Evolutionary conservation across 139 green algal genomes (phyloP), one percentile per base, ranked within the genome.

Genomic region (Chlamydomonas applanata): DNA sequence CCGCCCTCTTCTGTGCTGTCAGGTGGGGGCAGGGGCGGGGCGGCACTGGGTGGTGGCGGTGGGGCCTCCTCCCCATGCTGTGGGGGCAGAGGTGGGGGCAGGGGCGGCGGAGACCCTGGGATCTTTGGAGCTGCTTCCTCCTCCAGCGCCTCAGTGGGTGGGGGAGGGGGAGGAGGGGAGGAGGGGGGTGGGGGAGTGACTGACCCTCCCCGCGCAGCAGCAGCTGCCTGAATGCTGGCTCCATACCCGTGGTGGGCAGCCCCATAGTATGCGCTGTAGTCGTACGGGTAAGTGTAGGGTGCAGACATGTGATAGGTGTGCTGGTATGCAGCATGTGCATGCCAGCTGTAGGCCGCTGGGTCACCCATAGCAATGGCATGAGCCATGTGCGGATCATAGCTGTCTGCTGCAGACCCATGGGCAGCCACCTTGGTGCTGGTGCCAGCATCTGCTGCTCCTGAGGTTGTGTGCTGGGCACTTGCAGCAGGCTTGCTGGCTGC

Each of bases 81-180:
- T 4, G 30, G n/a, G 1, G 68, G 68, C 45, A 64, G 27, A 46
- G 52, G 68, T 2, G 68, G 30, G 16, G 68, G 68, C 45, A 74
- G 5, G 3, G 68, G 68, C 2, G 68, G 57, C 24, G 57, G 72
- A 5, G 63, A 53, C 40, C 52, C 63, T 27, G 62, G 62, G 13
- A 70, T 17, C 14, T 32, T 16, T 19, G 34, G 17, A 19, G 32
- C 62, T 4, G 29, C 62, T 19, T 70, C 34, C 4, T 16, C 62
- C 32, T 70, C 34, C 25, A 20, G 49, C 5, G 67, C 11, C 53
- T 30, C 69, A 53, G 22, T 24, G 17, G 69, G 29, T 13, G 52
- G 53, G 11, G 69, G 69, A 19, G 46, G 69, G 7, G 69, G 69
- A 9, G 69, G 69, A 19, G 53, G 52, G 46, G 69, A 29, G 34